A percentile compares a stretch with the other conserved stretches of the same genome.
These are phyloP conservation scores for Drechslerella stenobrocha DNA, from an alignment of 2,329 filamentous ascomycete species.

Conservation along the genomic window DNA sequence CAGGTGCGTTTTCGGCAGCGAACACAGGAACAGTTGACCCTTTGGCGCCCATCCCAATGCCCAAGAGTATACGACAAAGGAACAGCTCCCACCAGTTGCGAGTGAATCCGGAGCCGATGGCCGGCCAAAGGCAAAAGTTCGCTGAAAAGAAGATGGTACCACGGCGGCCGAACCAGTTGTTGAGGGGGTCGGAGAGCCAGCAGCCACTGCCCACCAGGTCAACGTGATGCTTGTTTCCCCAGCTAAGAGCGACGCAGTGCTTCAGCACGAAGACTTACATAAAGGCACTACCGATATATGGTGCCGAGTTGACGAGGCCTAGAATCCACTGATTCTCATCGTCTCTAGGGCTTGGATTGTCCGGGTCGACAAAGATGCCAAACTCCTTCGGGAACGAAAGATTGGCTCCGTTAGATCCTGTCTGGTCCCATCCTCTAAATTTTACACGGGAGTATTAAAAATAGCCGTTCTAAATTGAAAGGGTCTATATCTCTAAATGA, in stretches of 20 bases:
- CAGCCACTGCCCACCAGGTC: constrained; percentile 59
- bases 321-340: constrained; percentile 63
- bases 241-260: too few species aligned
- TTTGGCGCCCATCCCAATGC: constrained; percentile 65
- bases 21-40: constrained; percentile 63
- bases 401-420: constrained; percentile 63
- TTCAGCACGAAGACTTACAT: constrained; percentile 55
- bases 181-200: constrained; percentile 69
- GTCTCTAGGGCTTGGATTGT: constrained; percentile 55
- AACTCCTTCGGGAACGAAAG: constrained; percentile 51
- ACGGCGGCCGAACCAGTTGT: constrained; percentile 64
- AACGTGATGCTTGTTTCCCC: constrained; percentile 2
- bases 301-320: constrained; percentile 68
- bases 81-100: constrained; percentile 66
- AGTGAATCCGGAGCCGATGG: constrained; percentile 67
- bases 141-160: constrained; percentile 68
- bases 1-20: constrained; percentile 63
- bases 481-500: constrained; percentile 42
- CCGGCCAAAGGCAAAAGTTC: constrained; percentile 68
- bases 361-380: constrained; percentile 39
- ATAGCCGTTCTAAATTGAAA: neutral
- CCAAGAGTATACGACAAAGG: constrained; percentile 62
- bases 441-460: neutral
- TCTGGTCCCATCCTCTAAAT: constrained; percentile 67
- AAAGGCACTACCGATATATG: constrained; percentile 62